Conservation (phyloP, 345 rosid genomes). For the Sisymbrium altissimum region DNA sequence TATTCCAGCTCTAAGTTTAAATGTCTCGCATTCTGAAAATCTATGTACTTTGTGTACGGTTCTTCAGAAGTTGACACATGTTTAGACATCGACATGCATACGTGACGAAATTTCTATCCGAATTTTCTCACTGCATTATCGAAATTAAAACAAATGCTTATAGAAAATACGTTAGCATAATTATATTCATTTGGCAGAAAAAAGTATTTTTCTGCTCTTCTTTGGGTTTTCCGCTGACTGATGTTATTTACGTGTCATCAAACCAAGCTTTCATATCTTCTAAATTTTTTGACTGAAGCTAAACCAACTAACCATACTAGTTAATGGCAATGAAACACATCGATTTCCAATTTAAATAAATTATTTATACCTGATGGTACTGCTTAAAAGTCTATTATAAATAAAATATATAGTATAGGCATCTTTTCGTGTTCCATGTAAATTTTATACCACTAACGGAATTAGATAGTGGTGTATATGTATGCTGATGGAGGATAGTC, state of each 20-base stretch:
- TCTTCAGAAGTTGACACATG: not conserved
- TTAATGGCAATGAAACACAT: not conserved
- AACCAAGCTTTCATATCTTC: not conserved
- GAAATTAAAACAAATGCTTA: not conserved
- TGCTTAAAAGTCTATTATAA: no score
- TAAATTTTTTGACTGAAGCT: not conserved
- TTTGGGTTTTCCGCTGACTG: not conserved
- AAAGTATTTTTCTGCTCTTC: not conserved
- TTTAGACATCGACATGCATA: not conserved
- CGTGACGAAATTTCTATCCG: not conserved
- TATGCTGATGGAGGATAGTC: no score
- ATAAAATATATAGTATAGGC: not conserved
- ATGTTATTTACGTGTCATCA: not conserved
- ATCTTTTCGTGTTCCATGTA: not conserved
- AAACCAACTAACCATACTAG: not conserved
- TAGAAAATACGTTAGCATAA: not conserved
- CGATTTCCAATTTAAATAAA: not conserved
- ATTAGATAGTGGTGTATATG: no score
- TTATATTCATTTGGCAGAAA: not conserved
- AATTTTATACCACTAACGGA: no score
- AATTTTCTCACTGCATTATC: not conserved
- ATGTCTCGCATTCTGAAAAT: not conserved
- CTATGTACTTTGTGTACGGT: constrained; percentile 22
- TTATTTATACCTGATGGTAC: no score
- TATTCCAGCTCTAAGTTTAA: not conserved